Base-by-base conservation (phyloP, 108 stramenopile species). In the Craspedostauros australis region DNA sequence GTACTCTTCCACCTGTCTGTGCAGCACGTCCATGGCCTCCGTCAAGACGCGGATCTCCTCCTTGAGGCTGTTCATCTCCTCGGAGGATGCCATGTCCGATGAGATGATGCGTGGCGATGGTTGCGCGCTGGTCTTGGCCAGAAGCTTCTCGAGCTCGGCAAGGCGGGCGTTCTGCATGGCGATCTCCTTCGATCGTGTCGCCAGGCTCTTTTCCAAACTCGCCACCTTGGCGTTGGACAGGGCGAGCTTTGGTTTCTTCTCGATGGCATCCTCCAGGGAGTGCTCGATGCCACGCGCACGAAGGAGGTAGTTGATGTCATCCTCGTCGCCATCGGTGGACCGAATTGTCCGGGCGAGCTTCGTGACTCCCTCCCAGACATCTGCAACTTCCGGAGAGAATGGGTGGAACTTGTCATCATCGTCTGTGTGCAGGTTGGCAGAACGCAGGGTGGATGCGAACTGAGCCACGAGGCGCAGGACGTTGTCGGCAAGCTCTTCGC, bases 1-100 rank as follows among this genome's bases (percentile, higher is more conserved):
- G 43, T 91, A 91, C 49, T 87, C 89, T 16, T 84, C 83, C 3
- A 82, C 79, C 62, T 91, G 85, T 3, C 64, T 51, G 44, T 91
- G 83, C 55, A 80, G 54, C 22, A 85, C 83, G 45, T 87, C 83
- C 76, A 91, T 71, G 24, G 89, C 89, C 60, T 91, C 85, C 26
- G 75, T 68, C 1, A 70, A 47, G 39, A 80, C 65, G 3, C 75
- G 55, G 27, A 75, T 77, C 58, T 89, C 87, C 44, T 85, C 75
- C 52, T 70, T 75, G 16, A 85, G 44, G 31, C 58, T 70, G 9
- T 68, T 58, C 5, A 69, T 54, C 43, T 85, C 81, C 26, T 68
- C 77, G 4, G 63, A 47, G 5, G 82, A 73, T 23, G 46, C 46
- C 14, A 67, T 20, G 30, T 64, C 72, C 7, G 66, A 36, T 22